Evolutionary conservation across 2,329 filamentous ascomycete species (phyloP).

Genomic region (Zelopaecilomyces penicillatus): DNA sequence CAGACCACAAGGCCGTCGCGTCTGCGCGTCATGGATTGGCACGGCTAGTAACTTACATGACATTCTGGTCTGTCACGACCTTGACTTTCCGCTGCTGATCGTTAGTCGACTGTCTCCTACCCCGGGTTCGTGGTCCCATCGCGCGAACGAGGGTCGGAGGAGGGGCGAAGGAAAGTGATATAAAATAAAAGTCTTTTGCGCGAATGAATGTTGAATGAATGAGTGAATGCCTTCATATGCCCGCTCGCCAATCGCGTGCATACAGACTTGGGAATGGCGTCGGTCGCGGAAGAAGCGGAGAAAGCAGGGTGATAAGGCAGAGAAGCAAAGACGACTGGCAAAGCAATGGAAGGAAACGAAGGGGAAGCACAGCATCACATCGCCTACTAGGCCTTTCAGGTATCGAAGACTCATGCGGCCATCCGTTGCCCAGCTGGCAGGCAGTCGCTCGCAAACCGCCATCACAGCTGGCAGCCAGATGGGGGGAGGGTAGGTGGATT

Average conservation of each 20-base stretch:
- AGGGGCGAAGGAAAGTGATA: neutral
- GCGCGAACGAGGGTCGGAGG: neutral
- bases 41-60: slow-evolving; percentile 56
- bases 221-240: too few relatives aligned
- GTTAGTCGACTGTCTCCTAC: slow-evolving; percentile 18
- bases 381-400: too few relatives aligned
- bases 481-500: too few relatives aligned
- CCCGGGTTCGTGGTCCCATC: slow-evolving; percentile 7
- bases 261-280: too few relatives aligned
- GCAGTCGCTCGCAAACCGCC: slow-evolving; percentile 3
- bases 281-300: neutral
- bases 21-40: too few relatives aligned
- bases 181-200: neutral
- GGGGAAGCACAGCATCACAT: too few relatives aligned
- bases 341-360: neutral
- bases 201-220: too few relatives aligned
- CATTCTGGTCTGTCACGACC: slow-evolving; percentile 84
- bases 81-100: slow-evolving; percentile 72
- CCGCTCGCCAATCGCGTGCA: too few relatives aligned
- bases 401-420: neutral
- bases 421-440: slow-evolving; percentile 2
- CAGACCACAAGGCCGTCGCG: too few relatives aligned
- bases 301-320: slow-evolving; percentile 8
- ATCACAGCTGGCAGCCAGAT: slow-evolving; percentile 5
- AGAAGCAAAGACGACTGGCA: neutral